phyloP scores from a whole-genome alignment of 192 early-diverging fungal species.

The Gonapodya prolifera region DNA sequence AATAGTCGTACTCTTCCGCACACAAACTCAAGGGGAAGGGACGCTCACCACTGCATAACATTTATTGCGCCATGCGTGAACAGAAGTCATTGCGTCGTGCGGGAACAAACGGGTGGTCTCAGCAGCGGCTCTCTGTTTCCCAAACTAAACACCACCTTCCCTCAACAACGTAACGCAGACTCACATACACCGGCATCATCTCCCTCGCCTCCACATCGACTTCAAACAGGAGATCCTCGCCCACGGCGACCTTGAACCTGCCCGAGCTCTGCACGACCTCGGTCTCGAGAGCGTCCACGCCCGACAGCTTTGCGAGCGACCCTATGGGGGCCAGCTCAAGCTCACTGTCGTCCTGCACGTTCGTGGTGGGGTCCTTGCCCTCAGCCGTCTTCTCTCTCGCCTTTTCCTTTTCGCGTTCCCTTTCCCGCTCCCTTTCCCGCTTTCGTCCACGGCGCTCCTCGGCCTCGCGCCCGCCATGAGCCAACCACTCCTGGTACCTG shows the following conservation, averaged over 20 bases:
- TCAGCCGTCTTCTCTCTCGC: too few relatives aligned
- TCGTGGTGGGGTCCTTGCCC: background rate
- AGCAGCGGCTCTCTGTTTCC: too few relatives aligned
- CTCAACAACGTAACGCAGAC: too few relatives aligned
- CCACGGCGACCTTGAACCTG: conserved; percentile 40
- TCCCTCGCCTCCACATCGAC: conserved; percentile 56
- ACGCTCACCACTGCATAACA: too few relatives aligned
- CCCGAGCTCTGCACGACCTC: background rate
- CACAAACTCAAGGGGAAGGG: conserved; percentile 3
- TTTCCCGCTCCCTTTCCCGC: background rate
- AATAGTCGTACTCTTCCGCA: conserved; percentile 3
- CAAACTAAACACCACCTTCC: too few relatives aligned
- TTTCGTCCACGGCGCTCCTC: background rate
- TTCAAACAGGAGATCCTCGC: conserved; percentile 71
- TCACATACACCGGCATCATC: conserved; percentile 16
- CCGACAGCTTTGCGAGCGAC: background rate
- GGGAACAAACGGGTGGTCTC: too few relatives aligned
- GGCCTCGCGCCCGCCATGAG: background rate
- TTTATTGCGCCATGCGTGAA: too few relatives aligned
- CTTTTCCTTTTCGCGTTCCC: background rate
- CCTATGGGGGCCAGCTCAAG: background rate
- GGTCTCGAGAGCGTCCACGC: background rate
- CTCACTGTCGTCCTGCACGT: background rate
- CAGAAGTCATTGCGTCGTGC: too few relatives aligned
- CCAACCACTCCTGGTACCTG: background rate